Base-by-base conservation (phyloP, 75 land plant species). In the Cryptomeria japonica region DNA sequence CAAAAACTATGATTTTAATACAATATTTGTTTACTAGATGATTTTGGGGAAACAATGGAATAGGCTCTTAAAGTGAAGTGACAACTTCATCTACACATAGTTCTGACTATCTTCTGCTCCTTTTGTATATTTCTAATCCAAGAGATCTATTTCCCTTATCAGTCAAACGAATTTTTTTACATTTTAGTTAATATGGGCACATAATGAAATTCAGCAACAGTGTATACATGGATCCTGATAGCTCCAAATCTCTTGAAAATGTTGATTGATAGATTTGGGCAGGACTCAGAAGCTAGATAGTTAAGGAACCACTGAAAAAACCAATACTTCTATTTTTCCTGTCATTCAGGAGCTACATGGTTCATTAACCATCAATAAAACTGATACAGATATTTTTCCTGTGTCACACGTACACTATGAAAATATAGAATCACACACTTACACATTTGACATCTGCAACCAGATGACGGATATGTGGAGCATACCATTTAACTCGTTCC, bases 401-500 rank as follows among this genome's bases (percentile, higher is more conserved):
- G 6, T 80, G 4, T 44, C 25, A 12, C 39, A 44, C 25, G 14
- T 44, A 80, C n/a, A 80, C 32, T 44, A 28, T 10, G 28, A 42
- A 82, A 82, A 7, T 82, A 47, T 47, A 11, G n/a, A 82, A 42
- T 82, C 41, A 73, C 84, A 82, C 22, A n/a, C 49, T 82, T 46
- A 8, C 88, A 91, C 99, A 97, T 79, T 87, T 91, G 5, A 97
- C 93, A 92, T 97, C 99, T 36, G 92, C 96, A 77, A 97, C 99
- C 51, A 97, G 89, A 89, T 97, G 99, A 10, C 97, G 94, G 51
- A 97, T 95, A 83, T 97, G 99, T 41, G 99, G 99, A 28, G 96
- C 99, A 90, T 96, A 97, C 99, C 98, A 97, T 90, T 97, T 97
- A 44, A 97, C 99, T 80, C 94, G 93, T 87, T 96, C 96, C 83